A percentile compares a stretch with the other conserved stretches of the same genome.
Evolutionary conservation across 352 stramenopile genomes (phyloP).

Genomic region (Saprolegnia diclina): DNA sequence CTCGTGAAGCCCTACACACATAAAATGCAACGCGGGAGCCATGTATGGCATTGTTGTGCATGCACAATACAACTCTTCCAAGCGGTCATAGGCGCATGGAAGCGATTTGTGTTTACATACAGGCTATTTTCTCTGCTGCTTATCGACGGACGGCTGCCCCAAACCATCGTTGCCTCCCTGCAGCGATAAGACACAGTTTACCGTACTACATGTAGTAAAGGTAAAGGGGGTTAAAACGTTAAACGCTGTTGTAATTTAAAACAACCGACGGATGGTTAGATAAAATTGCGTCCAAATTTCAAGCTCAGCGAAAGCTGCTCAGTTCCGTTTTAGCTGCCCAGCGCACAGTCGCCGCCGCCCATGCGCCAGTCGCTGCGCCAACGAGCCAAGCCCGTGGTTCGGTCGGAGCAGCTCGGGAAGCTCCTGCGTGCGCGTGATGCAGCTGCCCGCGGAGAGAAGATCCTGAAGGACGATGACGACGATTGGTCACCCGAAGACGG

Average conservation of each 20-base stretch:
- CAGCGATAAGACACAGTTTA: too few species aligned
- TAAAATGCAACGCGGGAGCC: too few species aligned
- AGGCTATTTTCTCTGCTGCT: too few species aligned
- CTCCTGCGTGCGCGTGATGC: neutral
- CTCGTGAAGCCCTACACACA: too few species aligned
- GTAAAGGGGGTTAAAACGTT: neutral
- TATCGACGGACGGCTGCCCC: too few species aligned
- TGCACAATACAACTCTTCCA: too few species aligned
- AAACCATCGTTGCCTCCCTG: too few species aligned
- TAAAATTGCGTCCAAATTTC: neutral
- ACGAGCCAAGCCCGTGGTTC: neutral
- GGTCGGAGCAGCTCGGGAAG: neutral
- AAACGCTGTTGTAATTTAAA: neutral
- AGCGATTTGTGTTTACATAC: too few species aligned
- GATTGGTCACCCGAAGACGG: neutral
- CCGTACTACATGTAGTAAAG: too few species aligned
- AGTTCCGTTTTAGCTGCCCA: slow-evolving; percentile 21
- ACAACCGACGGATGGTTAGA: neutral
- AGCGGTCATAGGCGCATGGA: too few species aligned
- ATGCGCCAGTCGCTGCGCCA: slow-evolving; percentile 20
- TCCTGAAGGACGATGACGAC: neutral
- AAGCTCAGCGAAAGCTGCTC: neutral
- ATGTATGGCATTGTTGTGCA: too few species aligned
- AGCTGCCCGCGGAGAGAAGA: neutral
- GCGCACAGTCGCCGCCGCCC: slow-evolving; percentile 10